Conservation (phyloP, 371 early-diverging fungal species). For the Mucor saturninus region DNA sequence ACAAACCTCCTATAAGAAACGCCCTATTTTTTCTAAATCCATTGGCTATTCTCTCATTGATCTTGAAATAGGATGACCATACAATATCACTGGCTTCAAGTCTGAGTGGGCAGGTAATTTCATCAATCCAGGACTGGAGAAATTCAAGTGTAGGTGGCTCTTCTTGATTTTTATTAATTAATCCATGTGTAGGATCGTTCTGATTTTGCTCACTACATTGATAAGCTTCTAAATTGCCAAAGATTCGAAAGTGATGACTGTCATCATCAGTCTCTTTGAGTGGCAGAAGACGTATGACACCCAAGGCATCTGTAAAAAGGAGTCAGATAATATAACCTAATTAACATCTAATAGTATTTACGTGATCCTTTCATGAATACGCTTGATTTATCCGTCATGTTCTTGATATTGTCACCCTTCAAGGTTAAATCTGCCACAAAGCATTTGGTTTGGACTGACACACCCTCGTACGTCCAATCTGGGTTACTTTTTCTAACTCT, state of each 20-base stretch:
- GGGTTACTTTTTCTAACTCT: conserved; percentile 33
- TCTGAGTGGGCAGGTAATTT: conserved; percentile 12
- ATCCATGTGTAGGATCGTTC: conserved; percentile 9
- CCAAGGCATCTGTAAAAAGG: conserved; percentile 17
- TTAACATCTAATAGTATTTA: neutral
- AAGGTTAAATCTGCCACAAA: conserved; percentile 38
- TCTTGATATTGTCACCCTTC: conserved; percentile 18
- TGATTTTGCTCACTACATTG: neutral
- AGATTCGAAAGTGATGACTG: conserved; percentile 15
- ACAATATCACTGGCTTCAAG: conserved; percentile 6
- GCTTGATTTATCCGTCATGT: conserved; percentile 17
- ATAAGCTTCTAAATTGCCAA: conserved; percentile 20
- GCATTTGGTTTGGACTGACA: conserved; percentile 30
- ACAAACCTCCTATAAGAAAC: conserved; percentile 48
- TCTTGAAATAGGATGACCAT: conserved; percentile 35
- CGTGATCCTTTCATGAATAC: conserved; percentile 9
- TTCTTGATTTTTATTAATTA: neutral
- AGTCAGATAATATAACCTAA: too few species aligned
- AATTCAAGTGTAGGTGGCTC: conserved; percentile 10
- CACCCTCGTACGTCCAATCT: conserved; percentile 45
- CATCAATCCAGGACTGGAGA: conserved; percentile 21
- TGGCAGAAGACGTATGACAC: conserved; percentile 15
- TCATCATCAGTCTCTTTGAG: conserved; percentile 4
- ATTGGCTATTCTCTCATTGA: conserved; percentile 52
- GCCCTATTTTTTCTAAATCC: conserved; percentile 39